Percentiles rank a stretch among this genome's conserved stretches.
phyloP scores from a whole-genome alignment of 495 filamentous ascomycete genomes.

The Cetradonia linearis region DNA sequence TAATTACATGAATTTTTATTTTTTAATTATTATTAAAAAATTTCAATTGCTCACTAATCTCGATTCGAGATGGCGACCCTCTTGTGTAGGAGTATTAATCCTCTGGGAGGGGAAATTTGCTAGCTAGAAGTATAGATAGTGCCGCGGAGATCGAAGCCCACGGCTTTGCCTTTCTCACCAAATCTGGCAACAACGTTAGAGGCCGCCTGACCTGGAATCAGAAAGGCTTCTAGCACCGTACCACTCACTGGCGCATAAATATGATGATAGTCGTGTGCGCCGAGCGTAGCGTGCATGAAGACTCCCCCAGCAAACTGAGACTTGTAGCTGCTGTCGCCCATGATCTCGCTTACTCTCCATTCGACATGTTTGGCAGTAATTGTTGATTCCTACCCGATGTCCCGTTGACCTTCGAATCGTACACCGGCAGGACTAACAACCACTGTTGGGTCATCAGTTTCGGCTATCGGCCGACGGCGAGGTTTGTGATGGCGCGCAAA shows the following conservation, averaged over 20 bases:
- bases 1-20: no score
- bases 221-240: conserved; percentile 22
- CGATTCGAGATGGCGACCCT: no score
- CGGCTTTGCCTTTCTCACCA: conserved; percentile 1
- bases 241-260: conserved; percentile 23
- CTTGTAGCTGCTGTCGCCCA: conserved; percentile 8
- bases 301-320: conserved; percentile 18
- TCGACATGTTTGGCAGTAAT: neutral
- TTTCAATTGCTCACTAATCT: no score
- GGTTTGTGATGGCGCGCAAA: neutral
- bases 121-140: conserved; percentile 29
- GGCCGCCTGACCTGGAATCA: neutral
- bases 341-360: neutral
- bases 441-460: neutral
- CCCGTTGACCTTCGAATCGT: no score
- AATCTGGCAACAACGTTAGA: neutral
- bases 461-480: neutral
- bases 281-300: conserved; percentile 26
- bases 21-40: no score
- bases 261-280: conserved; percentile 26
- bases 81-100: no score
- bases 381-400: no score
- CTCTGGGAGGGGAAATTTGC: conserved; percentile 31
- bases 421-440: no score
- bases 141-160: neutral